phyloP scores from a whole-genome alignment of 352 stramenopile species.

The Peronospora farinosa region DNA sequence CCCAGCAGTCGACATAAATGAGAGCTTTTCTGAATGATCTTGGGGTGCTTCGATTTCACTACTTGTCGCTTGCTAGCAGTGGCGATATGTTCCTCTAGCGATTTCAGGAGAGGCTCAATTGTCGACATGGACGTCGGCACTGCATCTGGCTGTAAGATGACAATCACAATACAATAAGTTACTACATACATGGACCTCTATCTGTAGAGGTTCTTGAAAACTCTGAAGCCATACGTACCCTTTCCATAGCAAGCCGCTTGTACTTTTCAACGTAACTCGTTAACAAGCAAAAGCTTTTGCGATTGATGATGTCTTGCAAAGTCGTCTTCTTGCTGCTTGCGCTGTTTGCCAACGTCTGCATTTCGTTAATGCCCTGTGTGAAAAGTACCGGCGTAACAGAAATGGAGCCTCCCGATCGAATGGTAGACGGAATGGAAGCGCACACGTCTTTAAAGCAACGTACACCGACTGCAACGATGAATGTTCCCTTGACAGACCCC shows the following conservation, averaged over 20 bases:
- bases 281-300: slow-evolving; percentile 57
- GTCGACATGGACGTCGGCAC: slow-evolving; percentile 42
- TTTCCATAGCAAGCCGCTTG: slow-evolving; percentile 38
- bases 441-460: slow-evolving; percentile 41
- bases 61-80: slow-evolving; percentile 52
- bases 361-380: slow-evolving; percentile 77
- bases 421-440: slow-evolving; percentile 34
- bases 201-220: neutral
- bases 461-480: slow-evolving; percentile 54
- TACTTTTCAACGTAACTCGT: slow-evolving; percentile 59
- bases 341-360: slow-evolving; percentile 75
- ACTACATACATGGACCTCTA: neutral
- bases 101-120: slow-evolving; percentile 37
- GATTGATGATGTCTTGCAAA: slow-evolving; percentile 70
- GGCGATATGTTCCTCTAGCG: slow-evolving; percentile 47
- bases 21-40: slow-evolving; percentile 70
- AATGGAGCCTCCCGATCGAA: slow-evolving; percentile 48
- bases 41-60: slow-evolving; percentile 68
- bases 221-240: slow-evolving; percentile 14
- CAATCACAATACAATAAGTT: neutral
- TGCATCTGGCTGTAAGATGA: slow-evolving; percentile 27
- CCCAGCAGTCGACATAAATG: slow-evolving; percentile 75
- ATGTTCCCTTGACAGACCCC: slow-evolving; percentile 38
- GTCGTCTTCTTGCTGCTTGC: slow-evolving; percentile 59
- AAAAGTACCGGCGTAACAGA: slow-evolving; percentile 59